Evolutionary conservation across 176 grass and related monocot genomes (phyloP).

Genomic region (Bonia amplexicaulis): DNA sequence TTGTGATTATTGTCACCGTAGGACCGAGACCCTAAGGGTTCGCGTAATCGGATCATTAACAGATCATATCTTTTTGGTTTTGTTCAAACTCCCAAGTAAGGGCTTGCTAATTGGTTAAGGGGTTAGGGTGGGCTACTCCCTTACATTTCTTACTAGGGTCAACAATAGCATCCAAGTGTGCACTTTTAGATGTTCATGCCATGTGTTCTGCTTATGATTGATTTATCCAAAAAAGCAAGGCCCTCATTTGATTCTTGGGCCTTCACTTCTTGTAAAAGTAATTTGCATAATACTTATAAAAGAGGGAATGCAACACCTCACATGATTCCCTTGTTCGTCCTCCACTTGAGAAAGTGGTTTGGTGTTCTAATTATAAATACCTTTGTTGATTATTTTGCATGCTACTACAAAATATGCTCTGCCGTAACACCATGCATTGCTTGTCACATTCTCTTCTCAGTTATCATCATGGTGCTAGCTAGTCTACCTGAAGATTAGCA

Average conservation of each 20-base stretch:
- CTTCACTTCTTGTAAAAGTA: constrained; percentile 36
- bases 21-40: no score
- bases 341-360: constrained; percentile 46
- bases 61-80: constrained; percentile 35
- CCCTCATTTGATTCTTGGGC: constrained; percentile 42
- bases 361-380: constrained; percentile 38
- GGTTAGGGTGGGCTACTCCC: constrained; percentile 27
- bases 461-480: constrained; percentile 46
- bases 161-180: constrained; percentile 59
- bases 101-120: constrained; percentile 39
- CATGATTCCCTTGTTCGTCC: constrained; percentile 63
- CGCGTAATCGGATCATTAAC: no score
- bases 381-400: constrained; percentile 36
- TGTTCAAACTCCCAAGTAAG: constrained; percentile 29
- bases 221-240: constrained; percentile 32
- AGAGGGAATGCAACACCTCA: constrained; percentile 58
- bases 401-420: constrained; percentile 22
- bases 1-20: no score
- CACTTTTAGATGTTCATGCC: constrained; percentile 41
- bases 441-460: constrained; percentile 13
- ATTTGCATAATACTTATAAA: constrained; percentile 16
- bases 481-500: constrained; percentile 40
- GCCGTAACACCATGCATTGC: constrained; percentile 12
- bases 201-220: constrained; percentile 50
- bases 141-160: constrained; percentile 53